Conservation (phyloP, 140 eudicot genomes). For the Anethum foeniculum region DNA sequence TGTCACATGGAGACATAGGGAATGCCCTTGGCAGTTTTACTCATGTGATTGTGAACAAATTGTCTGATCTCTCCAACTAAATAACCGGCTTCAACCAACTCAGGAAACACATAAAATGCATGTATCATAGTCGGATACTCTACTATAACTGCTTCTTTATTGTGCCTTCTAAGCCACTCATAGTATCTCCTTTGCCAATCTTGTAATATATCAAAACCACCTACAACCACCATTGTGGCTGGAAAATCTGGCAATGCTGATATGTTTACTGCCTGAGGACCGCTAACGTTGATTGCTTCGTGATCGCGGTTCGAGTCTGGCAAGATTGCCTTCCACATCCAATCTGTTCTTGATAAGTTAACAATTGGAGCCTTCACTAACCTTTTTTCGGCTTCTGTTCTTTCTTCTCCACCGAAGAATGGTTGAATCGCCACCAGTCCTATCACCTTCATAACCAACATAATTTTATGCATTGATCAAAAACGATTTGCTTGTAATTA, state of each 20-base stretch:
- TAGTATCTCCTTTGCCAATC: slow-evolving; percentile 20
- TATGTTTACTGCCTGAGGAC: background rate
- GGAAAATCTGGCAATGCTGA: background rate
- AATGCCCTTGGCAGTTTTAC: background rate
- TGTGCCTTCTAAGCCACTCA: slow-evolving; percentile 1
- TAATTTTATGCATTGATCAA: background rate
- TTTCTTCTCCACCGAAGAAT: slow-evolving; percentile 16
- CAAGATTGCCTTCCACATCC: slow-evolving; percentile 14
- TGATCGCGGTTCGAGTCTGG: slow-evolving; percentile 13
- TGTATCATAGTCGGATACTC: slow-evolving; percentile 8
- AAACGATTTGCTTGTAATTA: too few relatives aligned
- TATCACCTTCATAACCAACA: background rate
- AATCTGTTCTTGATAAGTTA: background rate
- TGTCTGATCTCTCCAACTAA: slow-evolving; percentile 2
- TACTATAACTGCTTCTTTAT: background rate
- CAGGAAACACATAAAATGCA: slow-evolving; percentile 15
- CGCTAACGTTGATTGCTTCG: slow-evolving; percentile 17
- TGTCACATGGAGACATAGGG: background rate
- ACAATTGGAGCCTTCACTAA: background rate
- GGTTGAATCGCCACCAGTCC: slow-evolving; percentile 12
- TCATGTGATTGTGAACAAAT: slow-evolving; percentile 9
- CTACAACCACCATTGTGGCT: slow-evolving; percentile 3
- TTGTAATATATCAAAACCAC: slow-evolving; percentile 14
- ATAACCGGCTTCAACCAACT: background rate
- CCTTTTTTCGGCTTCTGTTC: slow-evolving; percentile 8